phyloP scores from a whole-genome alignment of 352 stramenopile genomes.

The Pythium periplocum region DNA sequence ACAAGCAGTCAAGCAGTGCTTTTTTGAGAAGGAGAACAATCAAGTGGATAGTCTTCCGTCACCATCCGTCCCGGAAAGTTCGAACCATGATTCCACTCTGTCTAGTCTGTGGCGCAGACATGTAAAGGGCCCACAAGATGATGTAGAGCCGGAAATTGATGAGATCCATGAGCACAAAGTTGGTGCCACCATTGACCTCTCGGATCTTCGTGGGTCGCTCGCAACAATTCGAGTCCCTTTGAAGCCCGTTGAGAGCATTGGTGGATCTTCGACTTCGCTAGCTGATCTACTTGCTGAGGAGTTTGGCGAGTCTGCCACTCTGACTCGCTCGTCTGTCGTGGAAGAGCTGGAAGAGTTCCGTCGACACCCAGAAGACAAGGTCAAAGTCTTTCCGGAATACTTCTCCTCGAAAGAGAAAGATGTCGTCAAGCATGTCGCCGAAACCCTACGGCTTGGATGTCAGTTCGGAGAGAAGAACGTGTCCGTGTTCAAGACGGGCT shows the following conservation, averaged over 20 bases:
- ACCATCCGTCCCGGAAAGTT: too few relatives aligned
- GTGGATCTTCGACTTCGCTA: background rate
- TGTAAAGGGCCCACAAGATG: background rate
- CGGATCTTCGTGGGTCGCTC: slow-evolving; percentile 13
- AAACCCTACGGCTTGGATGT: slow-evolving; percentile 45
- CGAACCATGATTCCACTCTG: too few relatives aligned
- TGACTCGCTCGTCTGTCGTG: slow-evolving; percentile 30
- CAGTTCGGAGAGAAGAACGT: slow-evolving; percentile 62
- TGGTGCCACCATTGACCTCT: slow-evolving; percentile 13
- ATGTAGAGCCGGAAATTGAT: background rate
- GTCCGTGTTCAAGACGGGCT: slow-evolving; percentile 50
- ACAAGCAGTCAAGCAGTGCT: slow-evolving; percentile 14
- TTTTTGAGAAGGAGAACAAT: slow-evolving; percentile 13
- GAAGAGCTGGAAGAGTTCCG: slow-evolving; percentile 65
- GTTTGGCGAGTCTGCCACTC: slow-evolving; percentile 10
- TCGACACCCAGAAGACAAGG: slow-evolving; percentile 32
- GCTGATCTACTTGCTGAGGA: slow-evolving; percentile 7
- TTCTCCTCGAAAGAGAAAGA: slow-evolving; percentile 49
- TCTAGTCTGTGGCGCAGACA: background rate
- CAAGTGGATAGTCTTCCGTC: slow-evolving; percentile 4
- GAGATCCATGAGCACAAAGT: background rate
- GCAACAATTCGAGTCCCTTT: slow-evolving; percentile 16
- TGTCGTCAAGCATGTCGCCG: slow-evolving; percentile 42
- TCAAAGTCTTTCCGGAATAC: slow-evolving; percentile 68
- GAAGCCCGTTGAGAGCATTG: slow-evolving; percentile 7